Evolutionary conservation across 768 basidiomycete species (phyloP).

Genomic region (Hortiboletus flavorubellus): DNA sequence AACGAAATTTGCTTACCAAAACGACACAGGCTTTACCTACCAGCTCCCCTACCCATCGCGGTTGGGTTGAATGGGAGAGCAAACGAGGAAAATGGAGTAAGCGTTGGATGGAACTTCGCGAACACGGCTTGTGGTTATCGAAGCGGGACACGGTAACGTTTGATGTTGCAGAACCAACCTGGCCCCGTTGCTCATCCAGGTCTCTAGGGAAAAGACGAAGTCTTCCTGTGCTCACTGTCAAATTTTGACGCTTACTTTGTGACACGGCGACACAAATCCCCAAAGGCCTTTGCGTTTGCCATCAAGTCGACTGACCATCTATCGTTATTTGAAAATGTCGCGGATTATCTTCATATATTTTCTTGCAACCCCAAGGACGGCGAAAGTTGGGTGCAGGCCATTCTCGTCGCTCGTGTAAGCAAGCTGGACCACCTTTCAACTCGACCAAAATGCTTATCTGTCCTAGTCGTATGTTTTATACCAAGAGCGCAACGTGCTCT

Average conservation of each 20-base stretch:
- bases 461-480: constrained; percentile 75
- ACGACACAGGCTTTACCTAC: constrained; percentile 47
- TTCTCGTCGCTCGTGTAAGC: constrained; percentile 78
- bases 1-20: constrained; percentile 42
- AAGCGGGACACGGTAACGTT: constrained; percentile 81
- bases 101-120: constrained; percentile 82
- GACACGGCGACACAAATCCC: constrained; percentile 73
- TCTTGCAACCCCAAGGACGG: constrained; percentile 74
- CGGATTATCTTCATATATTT: constrained; percentile 87
- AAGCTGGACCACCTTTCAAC: neutral
- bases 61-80: constrained; percentile 84
- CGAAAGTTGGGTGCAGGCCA: constrained; percentile 72
- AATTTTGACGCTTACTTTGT: constrained; percentile 87
- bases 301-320: constrained; percentile 87
- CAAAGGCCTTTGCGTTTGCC: constrained; percentile 82
- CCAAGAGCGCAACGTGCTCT: constrained; percentile 66
- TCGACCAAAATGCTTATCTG: constrained; percentile 9
- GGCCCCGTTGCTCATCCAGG: constrained; percentile 4
- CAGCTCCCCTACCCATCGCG: constrained; percentile 40
- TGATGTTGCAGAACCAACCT: neutral
- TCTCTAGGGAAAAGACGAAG: constrained; percentile 77
- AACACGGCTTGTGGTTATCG: constrained; percentile 81
- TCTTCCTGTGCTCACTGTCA: constrained; percentile 76
- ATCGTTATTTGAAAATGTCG: constrained; percentile 80
- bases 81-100: constrained; percentile 97